phyloP scores from a whole-genome alignment of 1,139 yeast genomes.

The Geotrichum macrosporum region DNA sequence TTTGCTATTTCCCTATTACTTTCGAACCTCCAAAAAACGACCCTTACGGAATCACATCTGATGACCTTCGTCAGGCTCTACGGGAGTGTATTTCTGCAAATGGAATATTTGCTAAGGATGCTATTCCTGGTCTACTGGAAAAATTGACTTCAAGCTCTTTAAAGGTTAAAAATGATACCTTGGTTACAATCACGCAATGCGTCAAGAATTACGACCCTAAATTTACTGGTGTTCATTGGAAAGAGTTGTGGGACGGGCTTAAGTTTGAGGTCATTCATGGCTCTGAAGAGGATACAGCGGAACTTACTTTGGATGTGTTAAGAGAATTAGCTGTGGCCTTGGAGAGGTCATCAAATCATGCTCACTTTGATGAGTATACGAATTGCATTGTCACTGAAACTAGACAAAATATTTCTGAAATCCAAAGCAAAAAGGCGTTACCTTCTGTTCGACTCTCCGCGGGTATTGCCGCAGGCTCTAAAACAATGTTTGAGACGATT shows the following conservation, averaged over 20 bases:
- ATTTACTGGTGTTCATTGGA: conserved; percentile 54
- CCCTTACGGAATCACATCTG: conserved; percentile 77
- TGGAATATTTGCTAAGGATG: conserved; percentile 61
- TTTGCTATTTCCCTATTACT: conserved; percentile 95
- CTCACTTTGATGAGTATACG: conserved; percentile 28
- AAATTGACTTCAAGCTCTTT: conserved; percentile 82
- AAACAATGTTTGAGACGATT: conserved; percentile 45
- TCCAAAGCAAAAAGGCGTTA: conserved; percentile 24
- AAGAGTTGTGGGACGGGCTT: conserved; percentile 77
- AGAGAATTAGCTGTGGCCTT: conserved; percentile 42
- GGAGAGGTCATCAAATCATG: conserved; percentile 23
- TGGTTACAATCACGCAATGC: conserved; percentile 58
- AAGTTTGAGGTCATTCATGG: conserved; percentile 83
- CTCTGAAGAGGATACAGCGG: conserved; percentile 47
- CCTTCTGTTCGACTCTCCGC: conserved; percentile 42
- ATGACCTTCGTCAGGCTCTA: conserved; percentile 60
- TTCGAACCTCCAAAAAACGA: conserved; percentile 91
- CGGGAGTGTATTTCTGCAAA: conserved; percentile 57
- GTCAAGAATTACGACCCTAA: conserved; percentile 49
- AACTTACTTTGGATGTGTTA: conserved; percentile 49
- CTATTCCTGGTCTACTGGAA: conserved; percentile 73
- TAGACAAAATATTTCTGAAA: conserved; percentile 44
- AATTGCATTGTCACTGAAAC: conserved; percentile 51
- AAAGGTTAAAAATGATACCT: conserved; percentile 68
- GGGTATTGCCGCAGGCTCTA: conserved; percentile 48